Base-by-base conservation (phyloP, 768 basidiomycete species). In the Lactarius trivialis region DNA sequence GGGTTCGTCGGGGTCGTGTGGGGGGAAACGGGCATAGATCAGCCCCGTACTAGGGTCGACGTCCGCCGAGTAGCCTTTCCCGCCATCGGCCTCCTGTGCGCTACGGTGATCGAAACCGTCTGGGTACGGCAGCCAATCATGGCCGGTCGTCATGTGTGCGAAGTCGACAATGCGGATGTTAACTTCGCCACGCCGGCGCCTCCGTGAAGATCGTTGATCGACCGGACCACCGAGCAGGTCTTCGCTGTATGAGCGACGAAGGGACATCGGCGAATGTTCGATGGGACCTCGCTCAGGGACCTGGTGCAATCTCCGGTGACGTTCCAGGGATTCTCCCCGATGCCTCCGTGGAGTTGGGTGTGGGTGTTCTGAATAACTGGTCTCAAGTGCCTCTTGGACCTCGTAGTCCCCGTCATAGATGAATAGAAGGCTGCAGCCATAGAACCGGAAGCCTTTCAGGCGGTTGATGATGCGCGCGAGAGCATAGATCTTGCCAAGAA, bases 101-200 rank as follows among this genome's bases (percentile, higher is more conserved):
- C 72, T 68, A 45, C 68, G 63, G 37, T 73, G 75, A 61, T 76
- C 78, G 37, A 76, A 72, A 24, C 78, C 73, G 3, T 80, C 74
- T 2, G 86, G 82, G 70, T 82, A 81, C 12, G 86, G 81, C 48
- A 90, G 74, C 83, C 92, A 98, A 73, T 99, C 97, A 26, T 81
- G 81, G 14, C 97, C 97, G 1, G 95, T 98, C 9, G 94, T 98
- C 56, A 97, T 98, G 71, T 98, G 96, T 14, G 96, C 97, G 75
- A 99, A 99, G 75, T 99, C 97, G 59, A 99, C 97, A 56, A 99
- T 85, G 37, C 95, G 92, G 65, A 99, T 90, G 71, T 91, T 93
- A 63, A 98, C 83, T 72, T 97, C 96, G 34, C 97, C 97, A 26
- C 91, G 78, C 71, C 86, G 89, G 61, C 86, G 84, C 57, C 83